Evolutionary conservation across 2,329 filamentous ascomycete species (phyloP).

Genomic region (Boeremia exigua): DNA sequence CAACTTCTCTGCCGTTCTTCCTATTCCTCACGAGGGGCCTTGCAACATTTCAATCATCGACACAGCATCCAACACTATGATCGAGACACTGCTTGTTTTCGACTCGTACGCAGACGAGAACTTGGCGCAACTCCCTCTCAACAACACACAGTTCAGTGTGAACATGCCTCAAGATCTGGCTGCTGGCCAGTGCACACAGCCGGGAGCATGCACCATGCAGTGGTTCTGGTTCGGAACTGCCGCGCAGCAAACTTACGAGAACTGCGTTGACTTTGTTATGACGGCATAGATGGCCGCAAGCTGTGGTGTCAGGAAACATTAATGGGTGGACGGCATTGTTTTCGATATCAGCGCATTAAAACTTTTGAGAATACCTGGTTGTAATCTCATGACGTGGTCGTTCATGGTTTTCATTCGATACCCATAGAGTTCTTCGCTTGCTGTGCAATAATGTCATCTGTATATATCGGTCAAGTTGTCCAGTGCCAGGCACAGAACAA

Average conservation of each 20-base stretch:
- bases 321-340: neutral
- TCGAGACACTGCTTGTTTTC: conserved; percentile 48
- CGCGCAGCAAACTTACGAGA: conserved; percentile 66
- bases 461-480: neutral
- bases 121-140: conserved; percentile 44
- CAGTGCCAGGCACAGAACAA: neutral
- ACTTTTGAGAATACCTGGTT: neutral
- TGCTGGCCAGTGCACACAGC: conserved; percentile 49
- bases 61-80: conserved; percentile 58
- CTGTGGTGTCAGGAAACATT: neutral
- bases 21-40: conserved; percentile 60
- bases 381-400: neutral
- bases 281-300: neutral
- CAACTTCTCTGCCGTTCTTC: conserved; percentile 54
- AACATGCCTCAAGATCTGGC: conserved; percentile 58
- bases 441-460: conserved; percentile 2
- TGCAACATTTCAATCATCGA: conserved; percentile 67
- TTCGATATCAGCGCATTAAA: neutral
- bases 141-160: conserved; percentile 58
- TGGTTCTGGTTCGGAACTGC: conserved; percentile 66
- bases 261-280: conserved; percentile 63
- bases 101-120: conserved; percentile 37
- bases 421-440: conserved; percentile 5
- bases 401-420: conserved; percentile 2
- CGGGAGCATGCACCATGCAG: conserved; percentile 62